These are phyloP conservation scores for Acanthamoeba lugdunensis DNA, from an alignment of 208 protist genomes.

Conservation along the genomic window DNA sequence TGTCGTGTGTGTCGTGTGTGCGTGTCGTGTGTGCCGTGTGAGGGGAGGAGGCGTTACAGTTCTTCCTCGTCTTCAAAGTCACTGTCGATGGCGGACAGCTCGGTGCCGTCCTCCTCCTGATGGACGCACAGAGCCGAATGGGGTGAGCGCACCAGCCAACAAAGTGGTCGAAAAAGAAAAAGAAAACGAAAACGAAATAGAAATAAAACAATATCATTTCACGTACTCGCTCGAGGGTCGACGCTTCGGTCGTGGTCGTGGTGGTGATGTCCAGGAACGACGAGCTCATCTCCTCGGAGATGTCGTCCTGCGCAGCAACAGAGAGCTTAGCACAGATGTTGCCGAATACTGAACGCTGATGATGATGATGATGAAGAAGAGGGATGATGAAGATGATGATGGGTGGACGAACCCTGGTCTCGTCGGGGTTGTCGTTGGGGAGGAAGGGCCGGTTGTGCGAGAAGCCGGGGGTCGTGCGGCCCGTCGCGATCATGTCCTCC, in stretches of 20 bases:
- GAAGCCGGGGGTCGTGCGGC: background rate
- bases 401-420: background rate
- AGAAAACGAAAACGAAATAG: no score
- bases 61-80: constrained; percentile 10
- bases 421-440: background rate
- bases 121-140: no score
- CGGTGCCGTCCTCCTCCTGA: background rate
- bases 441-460: constrained; percentile 26
- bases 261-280: background rate
- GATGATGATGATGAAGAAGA: no score
- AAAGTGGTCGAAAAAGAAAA: no score
- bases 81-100: background rate
- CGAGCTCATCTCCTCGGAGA: background rate
- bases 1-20: no score
- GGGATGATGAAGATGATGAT: background rate
- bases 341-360: no score
- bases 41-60: no score
- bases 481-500: background rate
- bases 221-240: background rate
- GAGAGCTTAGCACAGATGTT: no score
- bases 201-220: no score
- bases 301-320: background rate
- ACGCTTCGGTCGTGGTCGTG: background rate
- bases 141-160: no score
- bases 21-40: no score